Percentiles rank a stretch among this genome's conserved stretches.
phyloP scores from a whole-genome alignment of 345 rosid genomes.

The Capsella bursapastoris region DNA sequence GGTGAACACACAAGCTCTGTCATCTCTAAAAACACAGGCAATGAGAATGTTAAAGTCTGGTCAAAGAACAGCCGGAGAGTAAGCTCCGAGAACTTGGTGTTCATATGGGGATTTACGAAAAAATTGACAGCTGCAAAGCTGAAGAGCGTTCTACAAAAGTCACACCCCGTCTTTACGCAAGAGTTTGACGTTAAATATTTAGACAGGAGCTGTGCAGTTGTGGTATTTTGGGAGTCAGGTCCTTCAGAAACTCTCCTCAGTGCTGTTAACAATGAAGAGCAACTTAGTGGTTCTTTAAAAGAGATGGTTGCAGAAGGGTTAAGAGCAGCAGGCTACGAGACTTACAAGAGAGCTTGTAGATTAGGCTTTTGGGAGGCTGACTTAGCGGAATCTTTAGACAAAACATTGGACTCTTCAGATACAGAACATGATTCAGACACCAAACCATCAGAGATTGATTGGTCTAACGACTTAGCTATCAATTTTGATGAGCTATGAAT shows the following conservation, averaged over 20 bases:
- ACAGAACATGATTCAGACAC: conserved; percentile 41
- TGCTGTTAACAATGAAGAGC: conserved; percentile 51
- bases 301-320: conserved; percentile 78
- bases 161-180: conserved; percentile 52
- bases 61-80: conserved; percentile 57
- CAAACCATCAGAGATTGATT: conserved; percentile 51
- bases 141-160: conserved; percentile 63
- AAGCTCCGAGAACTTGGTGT: conserved; percentile 66
- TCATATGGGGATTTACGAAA: conserved; percentile 74
- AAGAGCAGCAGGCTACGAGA: conserved; percentile 60
- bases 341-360: conserved; percentile 68
- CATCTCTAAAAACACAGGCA: conserved; percentile 36
- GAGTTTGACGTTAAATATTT: conserved; percentile 65
- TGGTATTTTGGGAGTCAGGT: conserved; percentile 67
- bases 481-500: conserved; percentile 72
- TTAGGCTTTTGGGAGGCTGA: conserved; percentile 68
- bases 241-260: conserved; percentile 53
- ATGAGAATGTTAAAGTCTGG: conserved; percentile 65
- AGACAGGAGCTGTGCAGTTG: conserved; percentile 75
- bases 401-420: conserved; percentile 48
- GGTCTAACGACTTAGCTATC: conserved; percentile 61
- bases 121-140: conserved; percentile 59
- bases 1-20: conserved; percentile 46
- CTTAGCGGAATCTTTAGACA: conserved; percentile 67
- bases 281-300: conserved; percentile 51